Base-by-base conservation (phyloP, 2,329 filamentous ascomycete species). In the Diaporthe longicolla region DNA sequence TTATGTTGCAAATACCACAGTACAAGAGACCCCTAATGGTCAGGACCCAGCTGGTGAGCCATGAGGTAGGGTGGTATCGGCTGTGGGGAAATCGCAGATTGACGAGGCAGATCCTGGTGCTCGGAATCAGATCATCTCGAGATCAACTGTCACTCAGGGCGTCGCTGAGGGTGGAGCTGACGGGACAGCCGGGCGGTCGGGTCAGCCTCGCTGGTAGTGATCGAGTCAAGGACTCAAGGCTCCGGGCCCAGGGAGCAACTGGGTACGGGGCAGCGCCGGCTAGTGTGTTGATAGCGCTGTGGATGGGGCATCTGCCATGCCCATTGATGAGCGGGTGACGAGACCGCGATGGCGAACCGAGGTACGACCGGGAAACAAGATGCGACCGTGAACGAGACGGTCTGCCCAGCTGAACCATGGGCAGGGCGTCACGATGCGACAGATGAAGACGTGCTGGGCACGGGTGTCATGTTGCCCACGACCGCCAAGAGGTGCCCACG, bases 51-150 rank as follows among this genome's bases (percentile, higher is more conserved):
- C 50, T 52, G 48, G 37, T 74, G 59, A 50, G 69, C 69, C 73
- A 75, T 72, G 73, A 75, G 73, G 74, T 45, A 69, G 57, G 66
- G 74, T 75, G 52, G 66, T 70, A 70, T 63, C 54, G 40, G 32
- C 26, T 50, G 71, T 75, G 74, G 74, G 50, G 70, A 55, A 58
- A 50, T 24, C n/a, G 58, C 70, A 69, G 68, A 73, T 73, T 69
- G 57, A 71, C 57, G 45, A 71, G 45, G 57, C 55, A 61, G 57
- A 71, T 63, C 69, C 43, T 63, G 63, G 48, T n/a, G 32, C 48
- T 68, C 63, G 63, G 63, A 68, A 68, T 68, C 63, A 54, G 63
- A 68, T 68, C 63, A 68, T 21, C 24, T 68, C 29, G 63, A 68
- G 63, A 68, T 54, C 63, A 68, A 54, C 32, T 24, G 63, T 50